Conservation (phyloP, 345 rosid species). For the Pistacia vera region DNA sequence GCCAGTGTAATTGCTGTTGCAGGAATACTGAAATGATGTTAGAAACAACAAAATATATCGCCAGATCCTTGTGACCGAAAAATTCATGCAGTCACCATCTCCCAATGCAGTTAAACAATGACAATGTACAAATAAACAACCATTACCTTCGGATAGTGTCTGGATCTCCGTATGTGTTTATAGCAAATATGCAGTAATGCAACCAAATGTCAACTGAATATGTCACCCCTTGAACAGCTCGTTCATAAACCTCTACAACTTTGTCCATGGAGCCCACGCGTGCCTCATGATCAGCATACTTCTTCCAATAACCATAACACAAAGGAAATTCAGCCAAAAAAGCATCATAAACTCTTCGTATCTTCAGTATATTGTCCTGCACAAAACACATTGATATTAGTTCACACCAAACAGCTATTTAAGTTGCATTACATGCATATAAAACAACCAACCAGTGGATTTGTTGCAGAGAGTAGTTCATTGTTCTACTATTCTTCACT, state of each 20-base stretch:
- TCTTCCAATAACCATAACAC: constrained; percentile 99
- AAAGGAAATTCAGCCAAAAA: constrained; percentile 92
- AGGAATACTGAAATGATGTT: constrained; percentile 65
- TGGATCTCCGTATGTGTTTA: constrained; percentile 87
- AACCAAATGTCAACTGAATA: constrained; percentile 99
- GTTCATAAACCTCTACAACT: constrained; percentile 93
- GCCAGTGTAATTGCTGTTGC: constrained; percentile 72
- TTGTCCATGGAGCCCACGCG: constrained; percentile 87
- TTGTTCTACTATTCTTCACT: neutral
- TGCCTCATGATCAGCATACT: constrained; percentile 97
- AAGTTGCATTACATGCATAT: neutral
- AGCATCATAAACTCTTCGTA: constrained; percentile 81
- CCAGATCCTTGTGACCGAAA: constrained; percentile 37
- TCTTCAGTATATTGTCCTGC: constrained; percentile 85
- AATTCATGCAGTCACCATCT: constrained; percentile 31
- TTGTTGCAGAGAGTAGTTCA: neutral
- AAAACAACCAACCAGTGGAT: neutral
- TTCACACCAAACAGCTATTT: neutral
- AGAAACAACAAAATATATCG: constrained; percentile 48
- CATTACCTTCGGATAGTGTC: constrained; percentile 92
- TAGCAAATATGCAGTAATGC: constrained; percentile 84
- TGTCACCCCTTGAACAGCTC: constrained; percentile 89
- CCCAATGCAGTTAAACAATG: constrained; percentile 33
- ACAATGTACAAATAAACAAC: constrained; percentile 17
- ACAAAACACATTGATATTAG: constrained; percentile 25